Conservation (phyloP, 345 rosid genomes). For the Corchorus capsularis region DNA sequence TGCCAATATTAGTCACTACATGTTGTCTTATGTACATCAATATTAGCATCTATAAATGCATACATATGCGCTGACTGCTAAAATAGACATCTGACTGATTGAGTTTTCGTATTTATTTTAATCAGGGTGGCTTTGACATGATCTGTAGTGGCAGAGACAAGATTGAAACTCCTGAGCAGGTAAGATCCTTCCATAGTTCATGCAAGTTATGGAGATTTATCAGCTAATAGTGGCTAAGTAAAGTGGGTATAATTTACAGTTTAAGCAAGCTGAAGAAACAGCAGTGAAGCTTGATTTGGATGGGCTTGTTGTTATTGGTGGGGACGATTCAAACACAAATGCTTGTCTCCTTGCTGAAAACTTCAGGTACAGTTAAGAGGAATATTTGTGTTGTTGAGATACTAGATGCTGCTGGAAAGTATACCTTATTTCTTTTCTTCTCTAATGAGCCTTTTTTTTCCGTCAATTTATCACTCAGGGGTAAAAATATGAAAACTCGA, state of each 20-base stretch:
- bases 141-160: constrained; percentile 99
- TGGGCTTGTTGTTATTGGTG: constrained; percentile 93
- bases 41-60: background rate
- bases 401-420: background rate
- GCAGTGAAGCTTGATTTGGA: constrained; percentile 84
- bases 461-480: constrained; percentile 40
- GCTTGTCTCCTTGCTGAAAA: constrained; percentile 97
- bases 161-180: constrained; percentile 99
- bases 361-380: constrained; percentile 53
- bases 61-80: background rate
- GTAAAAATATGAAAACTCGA: constrained; percentile 75
- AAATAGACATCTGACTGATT: background rate
- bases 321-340: constrained; percentile 98
- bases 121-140: constrained; percentile 99
- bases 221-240: background rate
- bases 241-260: constrained; percentile 47
- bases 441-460: background rate
- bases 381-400: background rate
- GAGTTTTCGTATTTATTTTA: background rate
- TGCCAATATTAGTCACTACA: background rate
- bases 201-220: background rate
- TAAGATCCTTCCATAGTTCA: constrained; percentile 18
- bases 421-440: background rate
- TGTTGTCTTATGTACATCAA: background rate
- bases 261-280: constrained; percentile 98